Conservation (phyloP, 2,329 filamentous ascomycete genomes). For the Nigrospora sphaerica region DNA sequence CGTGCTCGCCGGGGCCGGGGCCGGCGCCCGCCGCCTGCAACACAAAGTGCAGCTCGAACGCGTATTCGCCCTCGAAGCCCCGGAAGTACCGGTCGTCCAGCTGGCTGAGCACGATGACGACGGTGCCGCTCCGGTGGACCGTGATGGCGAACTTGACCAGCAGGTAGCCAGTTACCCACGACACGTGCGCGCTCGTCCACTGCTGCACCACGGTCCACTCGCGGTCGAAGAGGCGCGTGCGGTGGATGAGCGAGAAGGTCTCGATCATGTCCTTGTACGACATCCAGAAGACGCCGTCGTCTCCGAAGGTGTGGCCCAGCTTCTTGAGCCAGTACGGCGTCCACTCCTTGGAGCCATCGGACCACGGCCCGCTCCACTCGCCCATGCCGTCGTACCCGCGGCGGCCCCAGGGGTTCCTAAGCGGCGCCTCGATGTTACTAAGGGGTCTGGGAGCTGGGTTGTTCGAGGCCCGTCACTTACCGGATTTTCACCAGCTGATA, state of each 20-base stretch:
- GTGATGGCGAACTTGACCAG: conserved; percentile 35
- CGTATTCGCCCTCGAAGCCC: conserved; percentile 36
- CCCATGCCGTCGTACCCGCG: conserved; percentile 29
- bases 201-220: conserved; percentile 36
- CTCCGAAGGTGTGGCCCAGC: conserved; percentile 58
- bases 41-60: conserved; percentile 34
- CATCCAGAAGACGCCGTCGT: conserved; percentile 53
- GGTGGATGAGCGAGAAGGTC: conserved; percentile 35
- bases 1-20: conserved; percentile 16
- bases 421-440: too few relatives aligned
- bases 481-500: conserved; percentile 35
- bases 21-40: conserved; percentile 23
- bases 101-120: conserved; percentile 36
- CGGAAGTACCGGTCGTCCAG: conserved; percentile 39
- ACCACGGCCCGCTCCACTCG: conserved; percentile 69
- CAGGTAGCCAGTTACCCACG: conserved; percentile 37
- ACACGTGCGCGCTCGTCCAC: conserved; percentile 34
- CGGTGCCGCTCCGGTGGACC: conserved; percentile 30
- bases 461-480: conserved; percentile 19
- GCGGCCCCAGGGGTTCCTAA: conserved; percentile 65
- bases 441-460: too few relatives aligned
- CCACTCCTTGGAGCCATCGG: conserved; percentile 68
- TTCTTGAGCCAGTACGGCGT: conserved; percentile 64
- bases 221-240: conserved; percentile 38
- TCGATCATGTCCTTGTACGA: conserved; percentile 35